These are phyloP conservation scores for Casaregolazyma suthepensis DNA, from an alignment of 1,139 yeast genomes.

Conservation along the genomic window DNA sequence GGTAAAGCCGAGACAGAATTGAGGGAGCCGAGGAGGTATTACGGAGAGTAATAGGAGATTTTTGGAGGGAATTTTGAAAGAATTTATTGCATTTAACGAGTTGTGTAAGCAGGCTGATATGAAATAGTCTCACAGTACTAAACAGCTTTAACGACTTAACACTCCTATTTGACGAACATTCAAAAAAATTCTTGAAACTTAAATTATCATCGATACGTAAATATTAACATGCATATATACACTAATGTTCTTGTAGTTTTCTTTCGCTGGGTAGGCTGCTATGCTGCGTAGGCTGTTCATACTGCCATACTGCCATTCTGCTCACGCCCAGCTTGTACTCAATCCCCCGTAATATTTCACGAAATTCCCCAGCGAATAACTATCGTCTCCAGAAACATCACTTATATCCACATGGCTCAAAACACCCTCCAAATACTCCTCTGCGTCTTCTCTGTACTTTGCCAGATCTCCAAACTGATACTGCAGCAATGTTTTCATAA, in stretches of 20 bases:
- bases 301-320: background rate
- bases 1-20: constrained; percentile 52
- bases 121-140: too few relatives aligned
- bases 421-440: background rate
- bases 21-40: background rate
- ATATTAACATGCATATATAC: too few relatives aligned
- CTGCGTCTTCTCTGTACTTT: constrained; percentile 8
- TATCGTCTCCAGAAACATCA: constrained; percentile 7
- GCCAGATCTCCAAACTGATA: constrained; percentile 20
- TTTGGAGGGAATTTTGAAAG: background rate
- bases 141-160: too few relatives aligned
- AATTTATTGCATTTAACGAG: background rate
- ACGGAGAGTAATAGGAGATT: background rate
- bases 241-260: too few relatives aligned
- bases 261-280: too few relatives aligned
- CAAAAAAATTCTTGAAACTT: too few relatives aligned
- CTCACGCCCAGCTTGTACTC: constrained; percentile 2
- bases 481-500: constrained; percentile 18
- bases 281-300: background rate
- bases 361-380: constrained; percentile 10
- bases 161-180: too few relatives aligned
- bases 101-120: too few relatives aligned
- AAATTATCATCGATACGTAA: too few relatives aligned
- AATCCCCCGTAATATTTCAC: constrained; percentile 6
- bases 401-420: background rate